A percentile compares a stretch with the other conserved stretches of the same genome.
phyloP scores from a whole-genome alignment of 345 rosid genomes.

The Camelina neglecta region DNA sequence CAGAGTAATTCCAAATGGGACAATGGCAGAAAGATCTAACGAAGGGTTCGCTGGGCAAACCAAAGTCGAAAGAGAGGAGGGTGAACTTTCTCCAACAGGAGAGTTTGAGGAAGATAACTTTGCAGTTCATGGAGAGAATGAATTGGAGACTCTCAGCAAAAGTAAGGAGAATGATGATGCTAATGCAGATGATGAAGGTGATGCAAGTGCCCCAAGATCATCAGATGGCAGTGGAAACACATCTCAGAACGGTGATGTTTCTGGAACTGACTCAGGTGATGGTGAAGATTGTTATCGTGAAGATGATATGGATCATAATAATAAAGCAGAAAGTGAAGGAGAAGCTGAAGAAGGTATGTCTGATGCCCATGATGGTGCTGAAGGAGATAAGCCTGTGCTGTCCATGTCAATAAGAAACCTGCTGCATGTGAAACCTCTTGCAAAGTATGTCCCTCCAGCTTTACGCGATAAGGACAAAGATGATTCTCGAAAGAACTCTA shows the following conservation, averaged over 20 bases:
- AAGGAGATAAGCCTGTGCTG: slow-evolving; percentile 65
- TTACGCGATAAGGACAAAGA: slow-evolving; percentile 55
- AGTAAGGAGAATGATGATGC: slow-evolving; percentile 75
- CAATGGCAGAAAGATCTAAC: slow-evolving; percentile 54
- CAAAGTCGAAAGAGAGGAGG: slow-evolving; percentile 95
- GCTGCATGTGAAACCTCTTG: slow-evolving; percentile 77
- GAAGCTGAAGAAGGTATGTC: slow-evolving; percentile 68
- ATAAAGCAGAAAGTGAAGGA: slow-evolving; percentile 92
- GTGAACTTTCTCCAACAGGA: slow-evolving; percentile 95
- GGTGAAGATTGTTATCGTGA: slow-evolving; percentile 80
- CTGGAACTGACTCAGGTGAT: slow-evolving; percentile 86
- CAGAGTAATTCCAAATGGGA: slow-evolving; percentile 58
- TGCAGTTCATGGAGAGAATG: slow-evolving; percentile 70
- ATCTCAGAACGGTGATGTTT: slow-evolving; percentile 89
- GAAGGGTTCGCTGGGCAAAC: slow-evolving; percentile 56
- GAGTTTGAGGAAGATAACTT: slow-evolving; percentile 92
- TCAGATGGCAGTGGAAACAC: slow-evolving; percentile 88
- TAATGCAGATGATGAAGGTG: slow-evolving; percentile 84
- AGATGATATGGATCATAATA: slow-evolving; percentile 73
- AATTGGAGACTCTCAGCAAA: slow-evolving; percentile 59
- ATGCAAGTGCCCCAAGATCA: slow-evolving; percentile 84
- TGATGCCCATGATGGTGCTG: slow-evolving; percentile 83
- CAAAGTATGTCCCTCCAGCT: slow-evolving; percentile 68
- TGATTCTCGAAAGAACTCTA: slow-evolving; percentile 55
- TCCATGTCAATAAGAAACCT: slow-evolving; percentile 77